Evolutionary conservation across 1,139 yeast species (phyloP), one percentile per base, ranked within the genome.

Genomic region (Candida sp.): DNA sequence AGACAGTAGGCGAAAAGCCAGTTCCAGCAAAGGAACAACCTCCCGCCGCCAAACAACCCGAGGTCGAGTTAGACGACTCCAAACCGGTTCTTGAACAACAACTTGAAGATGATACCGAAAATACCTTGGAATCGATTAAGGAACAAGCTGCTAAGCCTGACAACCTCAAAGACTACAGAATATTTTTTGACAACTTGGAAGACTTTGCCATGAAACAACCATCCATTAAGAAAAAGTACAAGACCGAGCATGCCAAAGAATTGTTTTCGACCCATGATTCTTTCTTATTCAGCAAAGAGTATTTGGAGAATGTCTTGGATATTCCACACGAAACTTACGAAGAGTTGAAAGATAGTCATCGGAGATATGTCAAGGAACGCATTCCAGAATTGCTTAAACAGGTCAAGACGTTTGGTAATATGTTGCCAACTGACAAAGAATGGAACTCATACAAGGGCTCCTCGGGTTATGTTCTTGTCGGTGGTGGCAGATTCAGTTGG

Each of bases 401-500:
- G 27, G 59, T 77, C 4, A 58, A 68, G 4, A 75, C 81, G 1
- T 77, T 77, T 60, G 80, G 80, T 9, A 70, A 65, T 49, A 46
- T 73, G n/a, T 56, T 70, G 34, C 58, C 65, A 26, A 48, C 67
- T 5, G 78, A 73, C 54, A 65, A 69, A 2, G 73, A 68, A 47
- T 77, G 81, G 81, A 54, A 57, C 3, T 44, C 52, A 1, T 77
- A 75, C 59, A 56, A 63, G n/a, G 73, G 69, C 0, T 63, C 75
- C 1, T 57, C 65, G 23, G 82, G 82, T 6, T 73, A 71, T 56
- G 80, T 77, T 1, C 50, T 77, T 43, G 71, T 77, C 39, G 82
- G 82, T 2, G 82, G 82, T 5, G 79, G 78, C 2, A 56, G 69
- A 54, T 77, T 70, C 58, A 69, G 73, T 54, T 77, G 81, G 81